Evolutionary conservation across 2,329 filamentous ascomycete species (phyloP).

Genomic region (Oidium heveae): DNA sequence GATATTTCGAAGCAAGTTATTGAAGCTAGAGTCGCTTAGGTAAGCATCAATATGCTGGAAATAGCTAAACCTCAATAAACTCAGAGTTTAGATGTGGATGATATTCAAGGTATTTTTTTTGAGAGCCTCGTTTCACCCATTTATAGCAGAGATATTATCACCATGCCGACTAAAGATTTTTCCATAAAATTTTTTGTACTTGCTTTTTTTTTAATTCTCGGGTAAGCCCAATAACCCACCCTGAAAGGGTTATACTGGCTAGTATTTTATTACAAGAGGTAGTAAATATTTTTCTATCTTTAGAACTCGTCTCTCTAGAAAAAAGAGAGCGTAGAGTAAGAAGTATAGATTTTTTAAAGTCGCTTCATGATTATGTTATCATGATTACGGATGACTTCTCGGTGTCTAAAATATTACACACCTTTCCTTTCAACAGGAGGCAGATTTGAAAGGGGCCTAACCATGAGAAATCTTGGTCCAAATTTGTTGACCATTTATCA

Average conservation of each 20-base stretch:
- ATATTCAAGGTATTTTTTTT: background rate
- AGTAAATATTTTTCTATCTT: background rate
- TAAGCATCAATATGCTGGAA: too few species aligned
- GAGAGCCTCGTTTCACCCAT: background rate
- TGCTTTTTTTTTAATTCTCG: too few species aligned
- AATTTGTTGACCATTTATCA: too few species aligned
- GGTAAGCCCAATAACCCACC: background rate
- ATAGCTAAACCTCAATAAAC: too few species aligned
- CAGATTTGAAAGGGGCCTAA: background rate
- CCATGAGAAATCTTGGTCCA: too few species aligned
- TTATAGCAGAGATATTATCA: background rate
- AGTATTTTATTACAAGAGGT: background rate
- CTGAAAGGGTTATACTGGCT: background rate
- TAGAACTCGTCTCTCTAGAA: conserved; percentile 1
- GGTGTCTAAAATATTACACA: background rate
- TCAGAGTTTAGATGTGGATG: background rate
- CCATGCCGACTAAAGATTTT: background rate
- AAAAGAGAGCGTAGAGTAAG: conserved; percentile 1
- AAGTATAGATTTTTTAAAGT: background rate
- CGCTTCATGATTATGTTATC: background rate
- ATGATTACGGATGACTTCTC: background rate
- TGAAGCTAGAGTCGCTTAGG: too few species aligned
- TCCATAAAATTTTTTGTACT: too few species aligned
- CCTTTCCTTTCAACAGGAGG: conserved; percentile 1
- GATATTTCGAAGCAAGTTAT: background rate